Evolutionary conservation across 805 yeast species (phyloP), one percentile per base, ranked within the genome.

Genomic region (Candida ipomoeae): DNA sequence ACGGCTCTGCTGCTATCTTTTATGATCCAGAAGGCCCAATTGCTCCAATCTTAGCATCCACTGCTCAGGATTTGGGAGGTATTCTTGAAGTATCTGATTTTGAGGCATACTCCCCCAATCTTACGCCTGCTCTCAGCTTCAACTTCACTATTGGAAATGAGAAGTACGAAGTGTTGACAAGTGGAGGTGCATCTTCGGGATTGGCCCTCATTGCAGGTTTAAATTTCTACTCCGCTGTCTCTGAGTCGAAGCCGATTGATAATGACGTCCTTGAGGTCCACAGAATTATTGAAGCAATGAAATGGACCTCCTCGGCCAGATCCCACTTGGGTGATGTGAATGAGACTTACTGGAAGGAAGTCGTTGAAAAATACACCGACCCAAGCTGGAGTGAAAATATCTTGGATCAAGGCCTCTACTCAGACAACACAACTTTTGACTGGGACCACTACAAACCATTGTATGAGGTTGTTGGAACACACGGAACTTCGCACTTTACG

Each of bases 401-500:
- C 14, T 81, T 86, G 0, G 63, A 68, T 2, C 50, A 60, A 0
- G 63, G 62, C 3, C 78, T 77, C 49, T 85, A 89, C 48, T 72
- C 81, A 31, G 84, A 80, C 53, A 52, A 62, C 31, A 54, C 55
- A 15, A 92, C 98, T 0, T 73, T 70, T 6, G 71, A 78, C 21
- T 90, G 92, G 91, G 64, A 77, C 34, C 83, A 81, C 53, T 92
- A 92, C 62, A 74, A 82, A 33, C 97, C 98, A 0, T 81, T 83
- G 14, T 92, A 82, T 62, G 89, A 86, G 58, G 70, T 82, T 36
- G 81, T 80, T 47, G 87, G 86, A n/a, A 87, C 92, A 1, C 87
- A 88, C 61, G 99, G 99, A 1, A 92, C 99, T 0, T 78, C 97
- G 0, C 96, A 89, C 61, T 82, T 91, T 58, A 82, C 92, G 6